Base-by-base conservation (phyloP, 1,284 basidiomycete species). In the Veloporphyrellus conicus region DNA sequence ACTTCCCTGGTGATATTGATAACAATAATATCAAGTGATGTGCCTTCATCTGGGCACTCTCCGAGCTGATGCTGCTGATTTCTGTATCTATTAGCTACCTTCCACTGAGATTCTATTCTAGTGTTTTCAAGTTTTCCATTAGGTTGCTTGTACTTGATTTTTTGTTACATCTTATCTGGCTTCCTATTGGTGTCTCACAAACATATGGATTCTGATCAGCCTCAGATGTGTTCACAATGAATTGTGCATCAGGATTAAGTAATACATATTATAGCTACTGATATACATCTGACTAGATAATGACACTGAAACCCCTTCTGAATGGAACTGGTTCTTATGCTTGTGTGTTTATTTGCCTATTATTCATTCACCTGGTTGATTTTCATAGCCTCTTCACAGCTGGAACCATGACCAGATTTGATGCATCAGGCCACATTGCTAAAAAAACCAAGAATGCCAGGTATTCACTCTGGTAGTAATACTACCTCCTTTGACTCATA, bases 371-470 rank as follows among this genome's bases (percentile, higher is more conserved):
- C 6, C 16, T 11, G 19, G 32, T 41, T 29, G 15, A 55, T n/a
- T 22, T 59, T 54, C 45, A 20, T 46, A 90, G 87, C 73, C 71
- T 93, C 14, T 92, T 89, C 64, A 86, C 87, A 1, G 82, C 88
- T 2, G 88, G 89, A 11, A 87, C 84, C 0, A 70, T 93, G 70
- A 90, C 86, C 12, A 90, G 90, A 3, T 93, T 91, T 57, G 90
- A 92, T 65, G 90, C 90, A 0, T 84, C 88, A 14, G 90, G 90
- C 0, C 90, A 93, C 55, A 84, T 93, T 50, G 89, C 89, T 3
- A 90, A 93, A 67, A 90, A 93, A 68, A 92, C 90, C 0, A 89
- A 88, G 66, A 85, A 92, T 61, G 90, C 90, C 8, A 82, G 81
- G 84, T 82, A 60, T 41, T 57, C 10, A 11, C 23, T 2, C 20